phyloP scores from a whole-genome alignment of 257 asterid species.

The Linaria vulgaris region DNA sequence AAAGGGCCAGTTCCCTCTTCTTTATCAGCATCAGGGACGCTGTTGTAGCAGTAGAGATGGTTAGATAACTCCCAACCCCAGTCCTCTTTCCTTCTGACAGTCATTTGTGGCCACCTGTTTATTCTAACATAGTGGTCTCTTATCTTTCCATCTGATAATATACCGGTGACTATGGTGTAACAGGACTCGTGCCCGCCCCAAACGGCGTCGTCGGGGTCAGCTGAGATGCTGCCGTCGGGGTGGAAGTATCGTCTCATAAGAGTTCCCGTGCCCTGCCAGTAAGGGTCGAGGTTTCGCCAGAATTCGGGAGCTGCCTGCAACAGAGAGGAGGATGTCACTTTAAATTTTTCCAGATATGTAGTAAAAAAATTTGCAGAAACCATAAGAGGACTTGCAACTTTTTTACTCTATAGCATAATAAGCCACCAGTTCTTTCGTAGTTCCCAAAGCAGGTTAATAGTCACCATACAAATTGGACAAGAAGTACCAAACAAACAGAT shows the following conservation, averaged over 20 bases:
- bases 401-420: neutral
- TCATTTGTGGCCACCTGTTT: constrained; percentile 68
- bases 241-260: constrained; percentile 71
- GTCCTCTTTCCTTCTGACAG: constrained; percentile 54
- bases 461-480: too few species aligned
- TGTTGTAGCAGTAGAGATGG: constrained; percentile 49
- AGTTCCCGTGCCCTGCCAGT: constrained; percentile 56
- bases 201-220: constrained; percentile 58
- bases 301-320: constrained; percentile 65
- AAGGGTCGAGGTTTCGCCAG: constrained; percentile 79
- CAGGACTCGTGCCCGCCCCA: constrained; percentile 96
- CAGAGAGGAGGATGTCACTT: neutral
- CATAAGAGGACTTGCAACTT: too few species aligned
- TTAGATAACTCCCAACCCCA: constrained; percentile 80
- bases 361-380: too few species aligned
- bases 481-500: too few species aligned
- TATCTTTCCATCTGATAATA: constrained; percentile 52
- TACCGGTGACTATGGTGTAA: constrained; percentile 65
- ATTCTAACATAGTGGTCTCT: constrained; percentile 78
- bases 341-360: too few species aligned
- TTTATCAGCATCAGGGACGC: constrained; percentile 60
- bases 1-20: constrained; percentile 60
- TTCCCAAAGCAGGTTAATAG: too few species aligned
- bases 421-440: too few species aligned
- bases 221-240: constrained; percentile 75